A percentile compares a stretch with the other conserved stretches of the same genome.
These are phyloP conservation scores for Candida vartiovaarae DNA, from an alignment of 805 yeast genomes.

Conservation along the genomic window DNA sequence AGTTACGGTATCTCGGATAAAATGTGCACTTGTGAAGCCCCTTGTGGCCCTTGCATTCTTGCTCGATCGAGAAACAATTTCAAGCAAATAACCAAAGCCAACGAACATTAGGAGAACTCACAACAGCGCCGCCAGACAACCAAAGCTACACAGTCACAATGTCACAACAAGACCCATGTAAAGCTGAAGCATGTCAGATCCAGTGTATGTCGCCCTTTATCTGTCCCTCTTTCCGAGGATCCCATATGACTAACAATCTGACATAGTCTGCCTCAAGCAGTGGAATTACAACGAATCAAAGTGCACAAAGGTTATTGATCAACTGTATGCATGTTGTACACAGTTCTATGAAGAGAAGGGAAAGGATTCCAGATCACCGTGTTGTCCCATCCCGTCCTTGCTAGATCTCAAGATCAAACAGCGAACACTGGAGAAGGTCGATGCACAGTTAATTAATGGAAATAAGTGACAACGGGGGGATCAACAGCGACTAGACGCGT, in stretches of 20 bases:
- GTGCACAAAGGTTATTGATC: constrained; percentile 64
- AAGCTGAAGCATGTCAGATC: constrained; percentile 74
- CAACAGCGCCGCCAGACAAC: background rate
- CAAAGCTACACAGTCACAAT: background rate
- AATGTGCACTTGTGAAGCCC: too few relatives aligned
- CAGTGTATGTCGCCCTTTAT: constrained; percentile 42
- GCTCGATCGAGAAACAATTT: background rate
- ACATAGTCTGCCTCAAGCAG: constrained; percentile 52
- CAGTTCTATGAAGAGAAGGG: constrained; percentile 58
- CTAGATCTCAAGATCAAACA: constrained; percentile 61
- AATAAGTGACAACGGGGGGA: constrained; percentile 1
- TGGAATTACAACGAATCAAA: constrained; percentile 64
- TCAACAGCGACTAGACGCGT: too few relatives aligned
- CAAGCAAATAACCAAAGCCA: background rate
- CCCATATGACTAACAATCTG: background rate
- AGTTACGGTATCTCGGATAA: too few relatives aligned
- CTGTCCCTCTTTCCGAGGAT: background rate
- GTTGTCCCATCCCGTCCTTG: constrained; percentile 70
- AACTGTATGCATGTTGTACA: constrained; percentile 69
- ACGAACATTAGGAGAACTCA: background rate
- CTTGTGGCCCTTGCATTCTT: too few relatives aligned
- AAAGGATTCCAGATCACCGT: constrained; percentile 50
- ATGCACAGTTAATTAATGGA: constrained; percentile 41
- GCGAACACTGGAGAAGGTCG: constrained; percentile 46
- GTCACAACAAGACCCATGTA: constrained; percentile 42